Evolutionary conservation across 176 grass and related monocot species (phyloP), one percentile per base, ranked within the genome.

Genomic region (Raddia guianensis): DNA sequence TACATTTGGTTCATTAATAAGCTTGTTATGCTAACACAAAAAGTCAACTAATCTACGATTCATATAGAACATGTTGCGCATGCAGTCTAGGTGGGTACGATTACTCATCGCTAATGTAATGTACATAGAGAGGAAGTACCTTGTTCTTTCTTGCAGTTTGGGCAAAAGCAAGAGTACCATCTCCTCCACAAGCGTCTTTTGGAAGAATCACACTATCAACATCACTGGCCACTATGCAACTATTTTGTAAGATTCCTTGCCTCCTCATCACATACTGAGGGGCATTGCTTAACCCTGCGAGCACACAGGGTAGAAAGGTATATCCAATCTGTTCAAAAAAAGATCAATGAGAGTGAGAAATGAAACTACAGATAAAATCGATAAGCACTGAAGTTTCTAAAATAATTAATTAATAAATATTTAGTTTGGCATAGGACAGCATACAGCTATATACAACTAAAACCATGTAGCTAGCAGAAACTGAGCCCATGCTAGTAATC

Each of bases 291-390:
- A 95, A 84, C 63, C 96, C 96, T 2, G 90, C 88, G 2, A 98
- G 90, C 68, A 95, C 90, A 80, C 92, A 98, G 8, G 96, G 92
- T 47, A 98, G 84, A 86, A 95, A 98, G 27, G 95, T 98, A 86
- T 95, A 87, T 50, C 95, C 95, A 85, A 98, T 91, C 92, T 98
- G 83, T 81, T 79, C 12, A 3, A 81, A 71, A 71, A 65, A 62
- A 74, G 1, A 83, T 49, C 58, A 51, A 70, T 16, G n/a, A 40
- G 65, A 34, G 53, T 48, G 16, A 46, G 11, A 74, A 71, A 42
- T 63, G 27, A 77, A 53, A 74, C 11, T 54, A 13, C 7, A 55
- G 15, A 72, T 40, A 70, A 60, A 51, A 60, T n/a, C 32, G 11
- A 68, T 44, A 19, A 76, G 14, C 15, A 69, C 42, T 33, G 1